These are phyloP conservation scores for Zymoseptoria passerinii DNA, from an alignment of 2,329 filamentous ascomycete genomes.

Conservation along the genomic window DNA sequence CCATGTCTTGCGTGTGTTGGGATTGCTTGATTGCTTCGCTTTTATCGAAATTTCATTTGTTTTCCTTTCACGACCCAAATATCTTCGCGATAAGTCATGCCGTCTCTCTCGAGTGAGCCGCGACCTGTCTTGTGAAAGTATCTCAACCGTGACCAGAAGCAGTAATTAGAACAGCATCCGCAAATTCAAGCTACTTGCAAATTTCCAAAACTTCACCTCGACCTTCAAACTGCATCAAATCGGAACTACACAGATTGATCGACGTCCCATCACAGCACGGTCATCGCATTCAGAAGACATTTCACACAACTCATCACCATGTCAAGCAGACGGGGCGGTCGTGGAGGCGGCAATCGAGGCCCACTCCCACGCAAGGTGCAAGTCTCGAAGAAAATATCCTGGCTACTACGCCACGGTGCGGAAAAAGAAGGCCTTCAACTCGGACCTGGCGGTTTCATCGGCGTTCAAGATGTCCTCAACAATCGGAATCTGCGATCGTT, in stretches of 20 bases:
- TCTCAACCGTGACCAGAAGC: too few species aligned
- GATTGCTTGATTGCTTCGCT: not conserved
- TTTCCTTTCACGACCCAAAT: not conserved
- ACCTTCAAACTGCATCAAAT: not conserved
- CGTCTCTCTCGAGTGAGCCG: too few species aligned
- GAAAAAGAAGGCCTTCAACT: conserved; percentile 52
- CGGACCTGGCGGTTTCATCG: conserved; percentile 52
- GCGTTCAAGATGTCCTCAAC: conserved; percentile 50
- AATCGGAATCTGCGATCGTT: conserved; percentile 58
- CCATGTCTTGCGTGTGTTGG: not conserved
- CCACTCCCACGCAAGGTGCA: conserved; percentile 22
- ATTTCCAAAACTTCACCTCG: not conserved
- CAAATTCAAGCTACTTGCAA: not conserved
- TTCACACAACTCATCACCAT: not conserved
- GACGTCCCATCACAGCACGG: not conserved
- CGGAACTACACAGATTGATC: not conserved
- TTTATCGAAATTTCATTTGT: not conserved
- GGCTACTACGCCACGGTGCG: conserved; percentile 54
- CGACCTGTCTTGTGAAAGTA: too few species aligned
- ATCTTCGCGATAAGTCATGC: too few species aligned
- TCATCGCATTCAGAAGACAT: not conserved
- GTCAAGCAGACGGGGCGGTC: conserved; percentile 4
- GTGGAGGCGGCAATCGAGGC: conserved; percentile 8
- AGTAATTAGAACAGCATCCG: too few species aligned
- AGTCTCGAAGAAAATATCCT: conserved; percentile 31